Evolutionary conservation across 805 yeast genomes (phyloP), one percentile per base, ranked within the genome.

Genomic region (Debaryomyces prosopidis): DNA sequence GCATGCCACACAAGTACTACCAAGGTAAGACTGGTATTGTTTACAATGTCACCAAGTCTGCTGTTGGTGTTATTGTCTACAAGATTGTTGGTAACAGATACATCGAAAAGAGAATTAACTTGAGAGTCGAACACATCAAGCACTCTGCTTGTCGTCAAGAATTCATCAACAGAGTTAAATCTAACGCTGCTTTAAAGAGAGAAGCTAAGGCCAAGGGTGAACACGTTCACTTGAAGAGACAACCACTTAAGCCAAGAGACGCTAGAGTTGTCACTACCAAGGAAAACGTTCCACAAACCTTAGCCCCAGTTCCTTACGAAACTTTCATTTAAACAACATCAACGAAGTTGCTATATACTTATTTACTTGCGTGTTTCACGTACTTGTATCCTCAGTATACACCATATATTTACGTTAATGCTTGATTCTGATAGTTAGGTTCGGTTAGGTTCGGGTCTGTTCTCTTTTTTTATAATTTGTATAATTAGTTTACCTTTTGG

Each of bases 131-230:
- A 85, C 99, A 94, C 82, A 81, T 94, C 71, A 91, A 90, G 83
- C 99, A 94, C 89, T 94, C 99, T 72, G 92, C 92, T 82, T 94
- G 98, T 85, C 92, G 99, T 82, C 88, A 88, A 77, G 98, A 94
- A 81, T 94, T 94, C 80, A 84, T 94, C 79, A 87, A 88, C 86
- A 90, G 99, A 84, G 99, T 94, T 71, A 92, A 91, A 85, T 73
- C 85, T 71, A 94, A 92, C 80, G 97, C 96, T 75, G 94, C 89
- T 65, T 83, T 82, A 82, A 87, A 85, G 81, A 76, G 75, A 65
- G 98, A 87, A 78, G 99, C 98, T 65, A 91, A 90, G 84, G 91
- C 87, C 62, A 79, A 85, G 74, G 98, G 98, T 76, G 85, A 82
- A 72, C 77, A 87, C 64, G 92, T 88, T 59, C 81, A 80, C 79